Conservation (phyloP, 1,284 basidiomycete genomes). For the Irpex sp. region DNA sequence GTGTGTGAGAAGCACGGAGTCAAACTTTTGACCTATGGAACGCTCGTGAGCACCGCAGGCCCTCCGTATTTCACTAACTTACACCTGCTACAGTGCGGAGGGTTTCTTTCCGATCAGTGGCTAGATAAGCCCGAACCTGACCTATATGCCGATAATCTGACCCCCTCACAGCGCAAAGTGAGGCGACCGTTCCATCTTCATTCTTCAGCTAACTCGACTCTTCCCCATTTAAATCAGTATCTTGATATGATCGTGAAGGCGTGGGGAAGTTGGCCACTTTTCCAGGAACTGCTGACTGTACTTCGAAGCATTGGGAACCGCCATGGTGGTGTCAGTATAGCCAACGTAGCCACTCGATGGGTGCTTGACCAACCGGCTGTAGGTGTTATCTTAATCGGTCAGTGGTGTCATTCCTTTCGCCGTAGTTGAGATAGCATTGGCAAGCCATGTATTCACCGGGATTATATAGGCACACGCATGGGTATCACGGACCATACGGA, state of each 20-base stretch:
- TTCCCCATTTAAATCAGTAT: slow-evolving; percentile 44
- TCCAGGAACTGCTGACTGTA: slow-evolving; percentile 59
- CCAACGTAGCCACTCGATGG: slow-evolving; percentile 79
- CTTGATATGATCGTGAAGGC: slow-evolving; percentile 76
- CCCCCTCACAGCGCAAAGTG: slow-evolving; percentile 81
- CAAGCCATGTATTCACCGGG: neutral
- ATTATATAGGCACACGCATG: slow-evolving; percentile 56
- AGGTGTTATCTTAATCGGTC: slow-evolving; percentile 77
- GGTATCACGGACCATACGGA: slow-evolving; percentile 73
- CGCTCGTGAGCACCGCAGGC: slow-evolving; percentile 48
- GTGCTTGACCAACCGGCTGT: slow-evolving; percentile 76
- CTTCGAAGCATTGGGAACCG: slow-evolving; percentile 65
- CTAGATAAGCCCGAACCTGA: slow-evolving; percentile 66
- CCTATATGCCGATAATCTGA: slow-evolving; percentile 56
- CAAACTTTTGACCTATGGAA: slow-evolving; percentile 79
- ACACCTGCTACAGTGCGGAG: slow-evolving; percentile 58
- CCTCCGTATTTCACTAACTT: neutral
- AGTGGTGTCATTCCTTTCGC: slow-evolving; percentile 16
- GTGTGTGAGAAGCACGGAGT: slow-evolving; percentile 70
- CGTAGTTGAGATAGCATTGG: neutral
- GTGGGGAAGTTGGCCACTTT: slow-evolving; percentile 76
- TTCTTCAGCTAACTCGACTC: neutral
- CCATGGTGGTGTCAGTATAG: slow-evolving; percentile 64
- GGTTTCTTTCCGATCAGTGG: slow-evolving; percentile 78
- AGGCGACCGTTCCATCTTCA: slow-evolving; percentile 17